Base-by-base conservation (phyloP, 1,139 yeast genomes). In the Taphrina populina region DNA sequence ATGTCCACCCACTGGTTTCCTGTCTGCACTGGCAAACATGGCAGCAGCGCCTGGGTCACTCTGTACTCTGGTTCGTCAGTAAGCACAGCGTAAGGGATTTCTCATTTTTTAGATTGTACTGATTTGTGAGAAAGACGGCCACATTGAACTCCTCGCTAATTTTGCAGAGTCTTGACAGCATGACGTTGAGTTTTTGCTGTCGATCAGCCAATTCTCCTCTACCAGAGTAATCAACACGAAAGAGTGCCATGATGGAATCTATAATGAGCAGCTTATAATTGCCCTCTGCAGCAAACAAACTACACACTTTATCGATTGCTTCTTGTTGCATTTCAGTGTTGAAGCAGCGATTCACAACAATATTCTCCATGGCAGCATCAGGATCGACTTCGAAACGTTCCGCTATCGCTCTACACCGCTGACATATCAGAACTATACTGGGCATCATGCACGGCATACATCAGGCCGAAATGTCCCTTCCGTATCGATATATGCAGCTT, bases 1-100 rank as follows among this genome's bases (percentile, higher is more conserved):
- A 66, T 80, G 84, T 0, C 84, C 84, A 24, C 84, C 84, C 58
- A 80, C 77, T 0, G 84, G 84, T 64, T 80, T 80, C 59, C 83
- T 72, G 67, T 81, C 84, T 15, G 81, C 82, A 32, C 81, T 72
- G 0, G 84, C 84, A 70, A 80, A 80, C 56, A 80, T 67, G 1
- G 83, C 79, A 55, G 82, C 78, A 0, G 84, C 84, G 43, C 84
- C 84, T 1, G 84, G 84, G 62, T 80, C 84, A n/a, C 82, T 77
- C 65, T 80, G 84, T 8, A 79, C 83, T 24, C 57, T 52, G 21
- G 30, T 10, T 7, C 11, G 7, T 21, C 23, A 21, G 19, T 24
- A n/a, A 36, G 41, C 8, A 15, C 24, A 17, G 33, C 45, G n/a
- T n/a, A 40, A 21, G 5, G 7, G 13, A 26, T 15, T 7, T 13